Evolutionary conservation across 139 green algal genomes (phyloP), one percentile per base, ranked within the genome.

Genomic region (Micractinium sp.): DNA sequence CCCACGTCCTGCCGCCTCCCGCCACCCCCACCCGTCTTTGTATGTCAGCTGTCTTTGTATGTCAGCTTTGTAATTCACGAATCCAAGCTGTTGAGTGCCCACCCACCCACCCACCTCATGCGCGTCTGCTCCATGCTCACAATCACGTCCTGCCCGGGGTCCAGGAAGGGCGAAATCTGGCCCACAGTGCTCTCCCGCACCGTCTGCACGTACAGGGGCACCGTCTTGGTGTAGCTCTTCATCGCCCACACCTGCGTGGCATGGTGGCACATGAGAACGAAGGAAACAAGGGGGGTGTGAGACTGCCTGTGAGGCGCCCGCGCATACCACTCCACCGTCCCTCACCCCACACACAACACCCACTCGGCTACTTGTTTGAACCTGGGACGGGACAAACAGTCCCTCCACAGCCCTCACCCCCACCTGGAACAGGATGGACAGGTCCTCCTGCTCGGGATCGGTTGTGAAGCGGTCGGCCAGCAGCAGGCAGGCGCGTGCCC

Each of bases 151-250:
- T 93, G 90, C 18, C 66, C 90, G 33, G 94, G 92, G 89, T 98
- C 95, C 76, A 98, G 91, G 81, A 98, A 98, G 36, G 93, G 95
- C 9, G 89, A 63, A 20, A 98, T 93, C 81, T 94, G 90, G 29
- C 47, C 53, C 60, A 97, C 84, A 25, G 89, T 93, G 35, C 86
- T 61, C 38, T 91, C 86, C 66, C 90, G 87, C 82, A 97, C 90
- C 56, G 95, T 95, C 89, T 98, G 96, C 38, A 97, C 95, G 76
- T 95, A 97, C 61, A 98, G 90, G 12, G 95, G 95, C 38, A 96
- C 93, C 22, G 85, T 91, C 90, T 97, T 97, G 85, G 95, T 97
- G 93, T 96, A 97, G 87, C 85, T 92, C 89, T 98, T 98, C 81
- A 96, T 88, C 29, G 96, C 94, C 95, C 96, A 97, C 75, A 97